Percentiles rank a stretch among this genome's conserved stretches.
These are phyloP conservation scores for Kwoniella newhampshirensis DNA, from an alignment of 768 basidiomycete genomes.

Conservation along the genomic window DNA sequence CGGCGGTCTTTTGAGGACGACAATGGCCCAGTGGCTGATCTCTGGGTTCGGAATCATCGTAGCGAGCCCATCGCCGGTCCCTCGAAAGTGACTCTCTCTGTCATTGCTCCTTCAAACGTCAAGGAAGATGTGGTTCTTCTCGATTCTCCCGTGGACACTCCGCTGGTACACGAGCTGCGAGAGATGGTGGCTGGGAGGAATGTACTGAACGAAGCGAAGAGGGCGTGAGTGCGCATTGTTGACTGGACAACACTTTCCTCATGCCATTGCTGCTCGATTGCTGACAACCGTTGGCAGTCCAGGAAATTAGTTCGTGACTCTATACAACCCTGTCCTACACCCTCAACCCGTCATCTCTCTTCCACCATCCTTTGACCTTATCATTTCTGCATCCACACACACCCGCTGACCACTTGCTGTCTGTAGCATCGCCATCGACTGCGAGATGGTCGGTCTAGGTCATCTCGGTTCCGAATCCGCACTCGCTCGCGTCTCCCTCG, in stretches of 20 bases:
- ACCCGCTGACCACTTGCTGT: not conserved
- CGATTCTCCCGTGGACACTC: slow-evolving; percentile 24
- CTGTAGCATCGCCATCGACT: slow-evolving; percentile 77
- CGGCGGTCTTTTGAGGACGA: not conserved
- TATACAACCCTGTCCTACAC: not conserved
- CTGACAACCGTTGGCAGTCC: slow-evolving; percentile 22
- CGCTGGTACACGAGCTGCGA: slow-evolving; percentile 46
- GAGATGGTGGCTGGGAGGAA: slow-evolving; percentile 47
- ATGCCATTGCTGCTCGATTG: not conserved
- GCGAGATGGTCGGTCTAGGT: slow-evolving; percentile 98
- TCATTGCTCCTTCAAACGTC: slow-evolving; percentile 11
- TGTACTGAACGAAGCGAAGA: slow-evolving; percentile 43
- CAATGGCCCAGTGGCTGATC: not conserved
- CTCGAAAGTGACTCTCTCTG: slow-evolving; percentile 9
- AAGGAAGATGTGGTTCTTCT: slow-evolving; percentile 36
- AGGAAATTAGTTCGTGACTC: slow-evolving; percentile 41
- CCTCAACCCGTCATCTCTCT: slow-evolving; percentile 18
- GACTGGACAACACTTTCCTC: no score
- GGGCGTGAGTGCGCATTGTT: slow-evolving; percentile 49
- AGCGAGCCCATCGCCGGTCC: slow-evolving; percentile 11
- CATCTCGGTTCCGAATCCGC: slow-evolving; percentile 76
- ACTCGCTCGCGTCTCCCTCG: slow-evolving; percentile 81
- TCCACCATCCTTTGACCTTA: not conserved
- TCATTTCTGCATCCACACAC: slow-evolving; percentile 7
- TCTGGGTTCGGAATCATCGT: not conserved